Conservation (phyloP, 2,329 filamentous ascomycete species). For the Hypoxylon sp. region DNA sequence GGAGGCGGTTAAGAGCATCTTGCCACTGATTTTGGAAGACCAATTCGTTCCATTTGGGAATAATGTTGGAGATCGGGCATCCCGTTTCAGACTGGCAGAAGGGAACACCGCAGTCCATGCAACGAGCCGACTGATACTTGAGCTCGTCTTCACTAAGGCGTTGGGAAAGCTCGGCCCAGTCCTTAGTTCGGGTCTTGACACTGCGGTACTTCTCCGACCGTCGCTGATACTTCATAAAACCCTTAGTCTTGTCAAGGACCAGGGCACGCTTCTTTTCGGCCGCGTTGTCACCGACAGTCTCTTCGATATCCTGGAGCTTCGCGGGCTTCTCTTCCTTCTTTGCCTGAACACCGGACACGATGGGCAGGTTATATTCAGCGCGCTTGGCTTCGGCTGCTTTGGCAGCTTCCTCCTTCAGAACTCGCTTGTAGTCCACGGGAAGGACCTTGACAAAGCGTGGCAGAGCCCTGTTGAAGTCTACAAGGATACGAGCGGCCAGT, state of each 20-base stretch:
- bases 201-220: constrained; percentile 93
- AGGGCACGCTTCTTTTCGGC: constrained; percentile 90
- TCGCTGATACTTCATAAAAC: constrained; percentile 97
- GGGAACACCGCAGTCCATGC: constrained; percentile 98
- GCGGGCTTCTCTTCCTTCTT: constrained; percentile 77
- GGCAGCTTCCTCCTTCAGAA: constrained; percentile 84
- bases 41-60: constrained; percentile 95
- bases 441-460: constrained; percentile 93
- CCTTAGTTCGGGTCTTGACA: constrained; percentile 84
- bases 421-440: constrained; percentile 95
- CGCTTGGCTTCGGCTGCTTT: constrained; percentile 89
- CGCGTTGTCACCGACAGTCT: constrained; percentile 85
- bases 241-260: constrained; percentile 95
- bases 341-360: constrained; percentile 75
- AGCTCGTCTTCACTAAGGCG: constrained; percentile 93
- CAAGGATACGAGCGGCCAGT: constrained; percentile 87
- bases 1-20: constrained; percentile 88
- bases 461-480: constrained; percentile 95
- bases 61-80: constrained; percentile 97
- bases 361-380: constrained; percentile 82
- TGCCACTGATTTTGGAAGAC: constrained; percentile 84
- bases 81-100: constrained; percentile 98
- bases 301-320: constrained; percentile 85
- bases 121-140: constrained; percentile 95
- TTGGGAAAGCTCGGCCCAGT: constrained; percentile 91